A percentile compares a stretch with the other conserved stretches of the same genome.
Evolutionary conservation across 2,329 filamentous ascomycete genomes (phyloP).

Genomic region (Cadophora sp.): DNA sequence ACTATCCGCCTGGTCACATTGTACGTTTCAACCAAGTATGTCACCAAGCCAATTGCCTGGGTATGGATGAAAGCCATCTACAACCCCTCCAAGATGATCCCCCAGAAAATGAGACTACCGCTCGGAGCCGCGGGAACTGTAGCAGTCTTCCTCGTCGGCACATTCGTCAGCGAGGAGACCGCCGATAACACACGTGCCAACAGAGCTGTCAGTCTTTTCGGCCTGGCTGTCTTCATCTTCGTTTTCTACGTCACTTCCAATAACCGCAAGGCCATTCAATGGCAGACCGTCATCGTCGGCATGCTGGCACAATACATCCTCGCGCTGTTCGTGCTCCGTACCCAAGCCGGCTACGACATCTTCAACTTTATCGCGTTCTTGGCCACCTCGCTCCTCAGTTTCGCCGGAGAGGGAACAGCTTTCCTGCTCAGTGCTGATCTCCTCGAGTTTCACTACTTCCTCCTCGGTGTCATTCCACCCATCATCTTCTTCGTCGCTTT

Average conservation of each 20-base stretch:
- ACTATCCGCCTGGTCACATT: constrained; percentile 76
- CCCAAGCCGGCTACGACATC: constrained; percentile 82
- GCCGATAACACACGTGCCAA: constrained; percentile 80
- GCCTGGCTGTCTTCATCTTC: constrained; percentile 73
- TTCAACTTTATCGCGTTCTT: constrained; percentile 86
- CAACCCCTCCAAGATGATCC: constrained; percentile 65
- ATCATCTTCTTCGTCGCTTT: constrained; percentile 96
- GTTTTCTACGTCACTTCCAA: constrained; percentile 74
- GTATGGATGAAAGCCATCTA: constrained; percentile 72
- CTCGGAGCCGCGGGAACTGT: constrained; percentile 69
- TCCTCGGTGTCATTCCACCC: constrained; percentile 81
- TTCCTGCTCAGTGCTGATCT: constrained; percentile 69
- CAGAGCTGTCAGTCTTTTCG: constrained; percentile 81
- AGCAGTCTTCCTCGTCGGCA: constrained; percentile 76
- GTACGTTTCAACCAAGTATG: constrained; percentile 70
- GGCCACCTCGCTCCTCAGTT: constrained; percentile 76
- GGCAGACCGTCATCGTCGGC: constrained; percentile 85
- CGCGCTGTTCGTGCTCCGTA: constrained; percentile 86
- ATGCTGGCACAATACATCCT: constrained; percentile 90
- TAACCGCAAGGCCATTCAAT: constrained; percentile 68
- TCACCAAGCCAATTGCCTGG: constrained; percentile 70
- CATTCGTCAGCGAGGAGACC: constrained; percentile 75
- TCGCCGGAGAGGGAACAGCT: constrained; percentile 72
- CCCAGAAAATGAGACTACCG: constrained; percentile 68
- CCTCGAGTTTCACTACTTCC: constrained; percentile 66